These are phyloP conservation scores for Trichoderma sp. DNA, from an alignment of 2,329 filamentous ascomycete species.

Conservation along the genomic window DNA sequence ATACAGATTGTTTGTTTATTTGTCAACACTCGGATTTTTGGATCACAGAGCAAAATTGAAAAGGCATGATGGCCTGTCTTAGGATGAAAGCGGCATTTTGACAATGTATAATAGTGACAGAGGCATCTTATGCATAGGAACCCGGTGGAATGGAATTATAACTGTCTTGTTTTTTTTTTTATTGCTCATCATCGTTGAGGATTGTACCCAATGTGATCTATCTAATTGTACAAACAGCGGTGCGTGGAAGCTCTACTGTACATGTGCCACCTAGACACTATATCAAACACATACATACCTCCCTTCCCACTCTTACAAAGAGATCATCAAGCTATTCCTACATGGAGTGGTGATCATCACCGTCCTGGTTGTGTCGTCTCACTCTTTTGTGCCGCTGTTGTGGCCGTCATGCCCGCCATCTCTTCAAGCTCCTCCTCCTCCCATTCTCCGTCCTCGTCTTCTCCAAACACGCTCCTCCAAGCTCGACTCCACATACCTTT, in stretches of 20 bases:
- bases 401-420: conserved; percentile 37
- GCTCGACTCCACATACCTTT: conserved; percentile 85
- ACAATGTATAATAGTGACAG: conserved; percentile 18
- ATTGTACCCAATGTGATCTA: conserved; percentile 12
- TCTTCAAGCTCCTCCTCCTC: conserved; percentile 53
- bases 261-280: conserved; percentile 2
- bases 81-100: not conserved
- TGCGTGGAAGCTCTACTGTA: conserved; percentile 9
- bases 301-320: not conserved
- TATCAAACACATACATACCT: not conserved
- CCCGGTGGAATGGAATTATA: conserved; percentile 4
- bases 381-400: conserved; percentile 24
- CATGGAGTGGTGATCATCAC: not conserved
- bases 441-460: conserved; percentile 50
- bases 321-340: conserved; percentile 6
- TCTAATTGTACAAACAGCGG: conserved; percentile 16
- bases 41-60: not conserved
- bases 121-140: not conserved
- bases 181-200: not conserved
- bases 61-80: not conserved
- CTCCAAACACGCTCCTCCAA: conserved; percentile 66
- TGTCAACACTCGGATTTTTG: not conserved
- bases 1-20: conserved; percentile 11
- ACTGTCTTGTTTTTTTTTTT: not conserved
- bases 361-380: conserved; percentile 23